These are phyloP conservation scores for Neohortaea acidophila DNA, from an alignment of 495 filamentous ascomycete species.

Conservation along the genomic window DNA sequence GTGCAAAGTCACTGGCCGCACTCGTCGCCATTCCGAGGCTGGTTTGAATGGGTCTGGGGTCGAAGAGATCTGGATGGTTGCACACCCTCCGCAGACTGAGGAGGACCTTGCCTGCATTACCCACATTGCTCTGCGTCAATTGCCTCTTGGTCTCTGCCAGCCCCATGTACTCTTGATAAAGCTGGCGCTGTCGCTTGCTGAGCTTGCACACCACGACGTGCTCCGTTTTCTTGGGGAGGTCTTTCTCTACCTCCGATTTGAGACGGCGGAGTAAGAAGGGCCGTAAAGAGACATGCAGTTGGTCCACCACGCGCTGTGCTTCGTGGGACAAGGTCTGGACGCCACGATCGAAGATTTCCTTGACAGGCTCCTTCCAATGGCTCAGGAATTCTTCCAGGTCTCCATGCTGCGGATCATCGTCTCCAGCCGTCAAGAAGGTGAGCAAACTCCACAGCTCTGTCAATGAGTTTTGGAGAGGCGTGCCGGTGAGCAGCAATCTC, in stretches of 20 bases:
- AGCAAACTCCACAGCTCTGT: slow-evolving; percentile 94
- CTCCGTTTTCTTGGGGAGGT: slow-evolving; percentile 97
- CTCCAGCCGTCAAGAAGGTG: slow-evolving; percentile 84
- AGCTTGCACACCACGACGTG: slow-evolving; percentile 90
- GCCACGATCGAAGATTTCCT: slow-evolving; percentile 89
- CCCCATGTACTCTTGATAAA: slow-evolving; percentile 97
- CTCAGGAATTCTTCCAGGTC: slow-evolving; percentile 83
- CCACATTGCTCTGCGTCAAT: slow-evolving; percentile 85
- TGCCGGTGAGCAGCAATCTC: slow-evolving; percentile 81
- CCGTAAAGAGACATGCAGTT: slow-evolving; percentile 83
- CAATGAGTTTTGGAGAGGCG: slow-evolving; percentile 91
- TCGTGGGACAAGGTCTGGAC: slow-evolving; percentile 87
- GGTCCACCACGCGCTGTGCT: slow-evolving; percentile 69
- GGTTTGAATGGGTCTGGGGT: slow-evolving; percentile 93
- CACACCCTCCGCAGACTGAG: slow-evolving; percentile 98
- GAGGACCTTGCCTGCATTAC: slow-evolving; percentile 94
- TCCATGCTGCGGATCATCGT: slow-evolving; percentile 39
- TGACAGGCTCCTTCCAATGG: slow-evolving; percentile 83
- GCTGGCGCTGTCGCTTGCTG: slow-evolving; percentile 81
- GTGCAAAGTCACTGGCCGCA: slow-evolving; percentile 60
- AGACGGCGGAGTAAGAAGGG: slow-evolving; percentile 84
- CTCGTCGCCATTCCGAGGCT: slow-evolving; percentile 87
- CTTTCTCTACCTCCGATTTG: slow-evolving; percentile 97
- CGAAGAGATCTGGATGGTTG: slow-evolving; percentile 95
- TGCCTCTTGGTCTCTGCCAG: slow-evolving; percentile 78